Base-by-base conservation (phyloP, 805 yeast genomes). In the Komagataella ulmi region DNA sequence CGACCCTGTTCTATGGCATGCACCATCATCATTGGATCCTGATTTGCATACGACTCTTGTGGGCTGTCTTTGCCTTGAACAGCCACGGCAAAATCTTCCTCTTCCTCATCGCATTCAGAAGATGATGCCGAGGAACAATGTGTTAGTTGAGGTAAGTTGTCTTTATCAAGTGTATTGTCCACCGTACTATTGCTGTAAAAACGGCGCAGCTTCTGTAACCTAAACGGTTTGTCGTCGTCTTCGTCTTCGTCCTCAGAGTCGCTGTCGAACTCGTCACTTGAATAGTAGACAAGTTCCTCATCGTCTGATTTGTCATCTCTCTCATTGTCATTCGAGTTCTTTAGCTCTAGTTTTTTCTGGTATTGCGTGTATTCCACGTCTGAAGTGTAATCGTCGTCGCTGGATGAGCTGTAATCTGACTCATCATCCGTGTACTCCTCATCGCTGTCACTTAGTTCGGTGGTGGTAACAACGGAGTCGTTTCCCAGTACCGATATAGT, bases 31-130 rank as follows among this genome's bases (percentile, higher is more conserved):
- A 2, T 60, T 75, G 44, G 79, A 75, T 48, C 79, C 81, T 2
- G 79, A 86, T 0, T 81, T 83, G 1, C 60, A 72, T 1, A 68
- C 82, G 0, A 85, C 85, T 7, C 58, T 62, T 47, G 53, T 65
- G 46, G 71, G 65, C 46, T 60, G 59, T 6, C 67, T 64, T 24
- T 75, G 78, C 78, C 40, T 30, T 30, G 14, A 8, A 30, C 40
- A 30, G 40, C 40, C 12, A 30, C 40, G 40, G 40, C 40, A 30
- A 10, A 30, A 2, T 30, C 40, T 14, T 36, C 14, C 23, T 36
- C 24, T 14, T 49, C 50, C 46, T 36, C 44, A 17, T 50, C 48
- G 6, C 30, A n/a, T 24, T 45, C 48, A 8, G 49, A 45, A 17
- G 45, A 36, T 7, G 49, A 45, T 8, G 45, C 45, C 14, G 51